Evolutionary conservation across 345 rosid genomes (phyloP).

Genomic region (Geranium brycei): DNA sequence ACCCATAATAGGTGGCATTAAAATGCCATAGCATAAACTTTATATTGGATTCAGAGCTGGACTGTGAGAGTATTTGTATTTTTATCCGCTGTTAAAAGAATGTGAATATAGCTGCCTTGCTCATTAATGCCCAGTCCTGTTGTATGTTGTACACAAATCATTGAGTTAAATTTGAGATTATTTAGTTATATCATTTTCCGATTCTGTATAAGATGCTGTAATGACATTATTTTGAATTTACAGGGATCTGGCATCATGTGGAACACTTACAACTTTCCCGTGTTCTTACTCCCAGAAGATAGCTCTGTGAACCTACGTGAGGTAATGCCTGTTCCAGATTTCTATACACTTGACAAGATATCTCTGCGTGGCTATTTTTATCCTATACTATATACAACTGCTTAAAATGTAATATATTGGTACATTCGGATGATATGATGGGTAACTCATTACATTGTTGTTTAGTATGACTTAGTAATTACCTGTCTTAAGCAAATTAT

Average conservation of each 20-base stretch:
- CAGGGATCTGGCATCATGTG: constrained; percentile 87
- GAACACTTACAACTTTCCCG: constrained; percentile 76
- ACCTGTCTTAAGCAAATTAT: too few relatives aligned
- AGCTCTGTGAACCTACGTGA: constrained; percentile 46
- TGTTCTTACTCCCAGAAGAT: constrained; percentile 56
- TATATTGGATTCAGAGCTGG: not conserved
- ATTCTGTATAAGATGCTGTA: constrained; percentile 10
- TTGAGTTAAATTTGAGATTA: not conserved
- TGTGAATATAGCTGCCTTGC: not conserved
- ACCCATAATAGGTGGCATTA: not conserved
- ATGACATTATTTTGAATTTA: constrained; percentile 13
- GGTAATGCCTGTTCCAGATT: constrained; percentile 25
- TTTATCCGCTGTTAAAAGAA: not conserved
- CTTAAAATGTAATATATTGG: too few relatives aligned
- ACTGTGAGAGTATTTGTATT: not conserved
- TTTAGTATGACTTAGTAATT: too few relatives aligned
- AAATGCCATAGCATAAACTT: not conserved
- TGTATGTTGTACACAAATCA: not conserved
- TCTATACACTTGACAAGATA: too few relatives aligned
- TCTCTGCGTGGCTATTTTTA: too few relatives aligned
- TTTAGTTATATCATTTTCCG: not conserved
- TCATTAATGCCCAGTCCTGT: not conserved
- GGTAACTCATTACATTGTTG: too few relatives aligned
- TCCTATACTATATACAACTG: too few relatives aligned
- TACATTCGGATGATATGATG: too few relatives aligned